phyloP scores from a whole-genome alignment of 371 early-diverging fungal genomes.

The Zopfochytrium polystomum region DNA sequence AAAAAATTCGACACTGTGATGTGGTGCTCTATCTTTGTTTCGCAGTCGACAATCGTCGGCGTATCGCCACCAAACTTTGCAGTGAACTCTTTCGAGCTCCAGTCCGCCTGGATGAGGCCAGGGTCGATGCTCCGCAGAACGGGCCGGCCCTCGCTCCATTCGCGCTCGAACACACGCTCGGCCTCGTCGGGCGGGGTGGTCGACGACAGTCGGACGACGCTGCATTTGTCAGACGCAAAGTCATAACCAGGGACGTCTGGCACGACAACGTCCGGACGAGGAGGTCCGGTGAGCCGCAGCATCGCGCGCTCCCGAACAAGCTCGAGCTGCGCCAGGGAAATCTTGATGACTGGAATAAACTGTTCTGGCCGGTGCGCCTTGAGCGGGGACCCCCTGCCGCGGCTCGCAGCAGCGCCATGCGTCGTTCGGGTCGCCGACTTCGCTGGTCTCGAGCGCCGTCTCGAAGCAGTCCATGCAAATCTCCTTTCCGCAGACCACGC shows the following conservation, averaged over 20 bases:
- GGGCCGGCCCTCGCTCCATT: slow-evolving; percentile 44
- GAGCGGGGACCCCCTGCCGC: too few species aligned
- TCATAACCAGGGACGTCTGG: not conserved
- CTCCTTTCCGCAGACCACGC: slow-evolving; percentile 55
- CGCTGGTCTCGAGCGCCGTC: too few species aligned
- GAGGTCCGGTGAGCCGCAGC: too few species aligned
- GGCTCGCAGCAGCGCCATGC: not conserved
- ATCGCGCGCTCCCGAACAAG: too few species aligned
- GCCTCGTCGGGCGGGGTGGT: slow-evolving; percentile 15
- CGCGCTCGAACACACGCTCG: slow-evolving; percentile 35
- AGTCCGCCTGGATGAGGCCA: slow-evolving; percentile 24
- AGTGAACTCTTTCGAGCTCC: slow-evolving; percentile 47
- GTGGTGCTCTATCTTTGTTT: too few species aligned
- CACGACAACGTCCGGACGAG: too few species aligned
- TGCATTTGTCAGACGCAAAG: slow-evolving; percentile 1
- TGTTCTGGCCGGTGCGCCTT: too few species aligned
- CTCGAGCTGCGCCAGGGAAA: not conserved
- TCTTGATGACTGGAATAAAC: not conserved
- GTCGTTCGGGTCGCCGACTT: too few species aligned
- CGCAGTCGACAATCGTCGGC: slow-evolving; percentile 48
- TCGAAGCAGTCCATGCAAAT: slow-evolving; percentile 56
- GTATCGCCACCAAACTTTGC: slow-evolving; percentile 35
- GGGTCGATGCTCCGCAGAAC: too few species aligned
- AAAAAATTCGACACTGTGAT: slow-evolving; percentile 46
- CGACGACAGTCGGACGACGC: slow-evolving; percentile 10